A percentile compares a stretch with the other conserved stretches of the same genome.
phyloP scores from a whole-genome alignment of 352 stramenopile genomes.

The Globisporangium alternatum region DNA sequence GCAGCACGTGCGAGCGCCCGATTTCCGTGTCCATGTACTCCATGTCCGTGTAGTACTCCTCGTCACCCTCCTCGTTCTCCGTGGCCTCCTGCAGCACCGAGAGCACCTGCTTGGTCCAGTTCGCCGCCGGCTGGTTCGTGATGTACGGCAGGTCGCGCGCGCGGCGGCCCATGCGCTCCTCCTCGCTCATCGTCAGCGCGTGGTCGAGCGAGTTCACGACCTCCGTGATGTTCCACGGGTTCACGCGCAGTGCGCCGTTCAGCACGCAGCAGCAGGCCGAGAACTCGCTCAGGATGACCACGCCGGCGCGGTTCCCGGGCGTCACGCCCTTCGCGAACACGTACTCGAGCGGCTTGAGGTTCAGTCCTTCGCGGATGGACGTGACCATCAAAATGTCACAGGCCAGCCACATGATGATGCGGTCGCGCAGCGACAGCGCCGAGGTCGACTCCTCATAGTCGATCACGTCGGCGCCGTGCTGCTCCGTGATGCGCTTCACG shows the following conservation, averaged over 20 bases:
- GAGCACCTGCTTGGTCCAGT: conserved; percentile 97
- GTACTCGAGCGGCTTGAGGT: conserved; percentile 96
- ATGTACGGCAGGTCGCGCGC: conserved; percentile 97
- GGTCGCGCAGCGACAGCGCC: conserved; percentile 84
- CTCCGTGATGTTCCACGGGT: conserved; percentile 96
- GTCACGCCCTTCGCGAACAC: conserved; percentile 81
- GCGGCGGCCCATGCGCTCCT: conserved; percentile 87
- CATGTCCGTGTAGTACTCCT: conserved; percentile 74
- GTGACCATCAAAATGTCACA: conserved; percentile 96
- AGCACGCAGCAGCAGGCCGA: conserved; percentile 95
- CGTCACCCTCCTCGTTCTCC: conserved; percentile 61
- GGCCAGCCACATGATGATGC: conserved; percentile 93
- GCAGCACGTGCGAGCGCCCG: conserved; percentile 66
- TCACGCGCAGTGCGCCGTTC: conserved; percentile 95
- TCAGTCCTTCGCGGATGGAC: conserved; percentile 96
- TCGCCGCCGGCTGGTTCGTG: conserved; percentile 86
- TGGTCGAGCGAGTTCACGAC: conserved; percentile 91
- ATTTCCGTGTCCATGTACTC: conserved; percentile 89
- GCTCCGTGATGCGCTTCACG: conserved; percentile 71
- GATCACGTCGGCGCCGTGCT: conserved; percentile 69
- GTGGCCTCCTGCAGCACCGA: conserved; percentile 79
- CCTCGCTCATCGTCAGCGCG: conserved; percentile 90
- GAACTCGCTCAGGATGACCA: conserved; percentile 97
- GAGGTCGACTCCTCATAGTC: conserved; percentile 88
- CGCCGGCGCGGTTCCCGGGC: conserved; percentile 73